Evolutionary conservation across 257 asterid genomes (phyloP), one percentile per base, ranked within the genome.

Genomic region (Lithospermum erythrorhizon): DNA sequence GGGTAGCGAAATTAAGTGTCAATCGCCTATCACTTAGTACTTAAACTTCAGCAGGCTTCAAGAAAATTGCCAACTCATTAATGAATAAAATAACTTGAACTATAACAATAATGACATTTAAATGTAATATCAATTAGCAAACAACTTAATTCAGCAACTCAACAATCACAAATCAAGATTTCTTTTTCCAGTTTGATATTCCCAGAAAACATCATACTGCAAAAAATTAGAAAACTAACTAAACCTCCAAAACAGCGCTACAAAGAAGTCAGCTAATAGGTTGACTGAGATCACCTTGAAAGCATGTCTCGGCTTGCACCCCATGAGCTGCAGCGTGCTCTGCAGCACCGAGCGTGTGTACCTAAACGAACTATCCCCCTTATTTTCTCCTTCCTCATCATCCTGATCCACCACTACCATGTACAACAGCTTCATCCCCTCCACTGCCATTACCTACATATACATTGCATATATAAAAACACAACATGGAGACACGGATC

Each of bases 291-390:
- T 20, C 18, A 86, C 95, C 91, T 86, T 83, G 62, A 86, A 83
- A 55, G 91, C 89, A 57, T 86, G 95, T 59, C 91, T 83, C 65
- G 91, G 73, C 78, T 86, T 86, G 79, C 95, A 86, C 16, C 95
- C 95, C 87, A 86, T 83, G 66, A 83, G 88, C 45, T 86, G 95
- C 70, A 86, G 78, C 65, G 91, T 79, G 51, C 83, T 83, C 83
- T 86, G 91, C 27, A 86, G 78, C 63, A 86, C 83, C 16, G 91
- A 74, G 56, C 95, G 87, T 69, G 95, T 86, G 74, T 86, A 86
- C 61, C 89, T 78, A 74, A 81, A 81, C 68, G 89, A 78, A 15
- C 66, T 77, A 58, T 68, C 75, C 21, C 56, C 69, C 69, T 72
- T 56, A 71, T 37, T 41, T 57, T 32, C 67, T 70, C 66, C 70